Base-by-base conservation (phyloP, 192 early-diverging fungal species). In the Chytriomyces sp. region DNA sequence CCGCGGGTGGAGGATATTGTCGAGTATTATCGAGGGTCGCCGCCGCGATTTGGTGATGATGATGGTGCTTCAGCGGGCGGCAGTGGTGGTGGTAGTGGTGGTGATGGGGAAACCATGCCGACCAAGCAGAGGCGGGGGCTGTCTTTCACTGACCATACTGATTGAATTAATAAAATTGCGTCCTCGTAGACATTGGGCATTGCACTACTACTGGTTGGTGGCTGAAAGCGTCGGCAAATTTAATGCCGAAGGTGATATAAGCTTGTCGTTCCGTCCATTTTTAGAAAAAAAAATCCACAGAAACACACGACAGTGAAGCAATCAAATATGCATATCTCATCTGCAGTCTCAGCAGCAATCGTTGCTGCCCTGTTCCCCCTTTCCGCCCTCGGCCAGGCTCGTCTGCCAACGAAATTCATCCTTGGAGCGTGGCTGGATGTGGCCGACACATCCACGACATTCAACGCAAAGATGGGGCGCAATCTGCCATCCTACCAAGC, bases 1-100 rank as follows among this genome's bases (percentile, higher is more conserved):
- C 91, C 91, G 6, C 82, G 82, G 5, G 88, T 90, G 60, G 83
- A 89, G 64, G 91, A 91, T 45, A 89, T 93, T 28, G 62, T 93
- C 45, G 61, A 53, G 44, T 43, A 13, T 43, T 71, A 76, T 62
- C 69, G 69, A 20, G 45, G 69, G 26, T 26, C 69, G 46, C 47
- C 49, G 69, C 49, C 69, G 10, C 24, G 44, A 23, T 67, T 67
- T 67, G 35, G 35, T 4, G 66, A 46, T 16, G 66, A 67, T 45
- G 66, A 67, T 11, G 26, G 8, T 67, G 35, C 20, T 45, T 20
- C 18, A 64, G 62, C 57, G 13, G 13, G 16, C 57, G 20, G 20
- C 57, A 59, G 16, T 20, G 57, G 13, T n/a, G 20, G 57, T 59
- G 13, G n/a, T 11, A 64, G 62, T 24, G 35, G 11, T 46, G 66